Evolutionary conservation across 2,329 filamentous ascomycete species (phyloP).

Genomic region (Colletotrichum siamense): DNA sequence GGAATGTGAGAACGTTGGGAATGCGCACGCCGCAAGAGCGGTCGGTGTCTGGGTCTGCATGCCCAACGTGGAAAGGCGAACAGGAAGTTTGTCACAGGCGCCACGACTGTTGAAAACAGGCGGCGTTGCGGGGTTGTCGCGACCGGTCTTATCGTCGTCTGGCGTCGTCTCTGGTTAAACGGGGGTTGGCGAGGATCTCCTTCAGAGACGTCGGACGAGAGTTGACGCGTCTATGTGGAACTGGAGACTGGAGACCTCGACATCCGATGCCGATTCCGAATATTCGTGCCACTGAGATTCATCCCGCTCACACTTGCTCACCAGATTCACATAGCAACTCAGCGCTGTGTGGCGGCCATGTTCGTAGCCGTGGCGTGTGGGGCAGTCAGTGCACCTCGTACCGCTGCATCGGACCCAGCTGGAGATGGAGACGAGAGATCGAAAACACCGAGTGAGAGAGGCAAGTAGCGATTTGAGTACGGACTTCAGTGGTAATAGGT

Average conservation of each 20-base stretch:
- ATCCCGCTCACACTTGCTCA: not conserved
- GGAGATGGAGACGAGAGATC: not conserved
- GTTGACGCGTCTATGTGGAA: not conserved
- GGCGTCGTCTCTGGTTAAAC: not conserved
- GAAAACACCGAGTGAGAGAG: not conserved
- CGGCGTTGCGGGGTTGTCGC: not conserved
- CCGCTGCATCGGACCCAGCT: conserved; percentile 2
- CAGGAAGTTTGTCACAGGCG: not conserved
- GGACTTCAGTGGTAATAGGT: not conserved
- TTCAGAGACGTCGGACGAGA: not conserved
- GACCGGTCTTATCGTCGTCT: not conserved
- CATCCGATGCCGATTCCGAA: not conserved
- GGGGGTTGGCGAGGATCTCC: not conserved
- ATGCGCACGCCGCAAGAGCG: not conserved
- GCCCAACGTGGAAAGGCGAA: not conserved
- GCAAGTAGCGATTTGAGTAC: not conserved
- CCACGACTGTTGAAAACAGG: not conserved
- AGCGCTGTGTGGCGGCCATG: not conserved
- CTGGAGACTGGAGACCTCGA: not conserved
- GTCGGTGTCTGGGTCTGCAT: not conserved
- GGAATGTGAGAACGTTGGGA: not conserved
- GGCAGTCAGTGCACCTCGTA: not conserved
- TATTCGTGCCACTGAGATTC: not conserved
- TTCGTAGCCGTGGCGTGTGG: not conserved
- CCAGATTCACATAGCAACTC: not conserved